Percentiles rank a stretch among this genome's conserved stretches.
phyloP scores from a whole-genome alignment of 2,329 filamentous ascomycete genomes.

The Talaromyces albobiverticillius region DNA sequence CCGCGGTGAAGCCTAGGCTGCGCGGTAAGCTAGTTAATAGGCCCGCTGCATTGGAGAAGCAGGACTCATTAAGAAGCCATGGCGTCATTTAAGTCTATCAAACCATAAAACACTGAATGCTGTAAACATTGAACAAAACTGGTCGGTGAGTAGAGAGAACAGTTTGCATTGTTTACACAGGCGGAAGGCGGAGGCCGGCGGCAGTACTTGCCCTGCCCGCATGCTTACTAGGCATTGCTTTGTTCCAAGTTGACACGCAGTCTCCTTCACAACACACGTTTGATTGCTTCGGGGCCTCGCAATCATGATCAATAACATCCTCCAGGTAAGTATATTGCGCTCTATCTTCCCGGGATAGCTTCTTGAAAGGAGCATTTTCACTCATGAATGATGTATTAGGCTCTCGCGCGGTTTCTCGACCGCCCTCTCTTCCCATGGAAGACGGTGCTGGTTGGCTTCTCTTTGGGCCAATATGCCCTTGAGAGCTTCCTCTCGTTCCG shows the following conservation, averaged over 20 bases:
- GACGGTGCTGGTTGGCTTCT: slow-evolving; percentile 91
- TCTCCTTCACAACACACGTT: not conserved
- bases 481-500: slow-evolving; percentile 86
- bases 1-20: too few relatives aligned
- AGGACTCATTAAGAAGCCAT: too few relatives aligned
- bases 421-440: slow-evolving; percentile 96
- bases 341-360: not conserved
- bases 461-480: slow-evolving; percentile 82
- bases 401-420: slow-evolving; percentile 82
- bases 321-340: not conserved
- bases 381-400: slow-evolving; percentile 33
- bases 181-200: not conserved
- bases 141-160: too few relatives aligned
- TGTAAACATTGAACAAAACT: too few relatives aligned
- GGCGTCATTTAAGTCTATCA: too few relatives aligned
- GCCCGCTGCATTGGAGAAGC: too few relatives aligned
- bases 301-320: slow-evolving; percentile 10
- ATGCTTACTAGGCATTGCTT: not conserved
- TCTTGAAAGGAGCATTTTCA: not conserved
- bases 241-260: slow-evolving; percentile 9
- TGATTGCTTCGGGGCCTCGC: not conserved
- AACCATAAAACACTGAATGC: too few relatives aligned
- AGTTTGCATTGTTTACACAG: slow-evolving; percentile 4
- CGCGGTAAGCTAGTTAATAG: too few relatives aligned
- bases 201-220: slow-evolving; percentile 2